Conservation (phyloP, 495 filamentous ascomycete species). For the Bacidia rubella region DNA sequence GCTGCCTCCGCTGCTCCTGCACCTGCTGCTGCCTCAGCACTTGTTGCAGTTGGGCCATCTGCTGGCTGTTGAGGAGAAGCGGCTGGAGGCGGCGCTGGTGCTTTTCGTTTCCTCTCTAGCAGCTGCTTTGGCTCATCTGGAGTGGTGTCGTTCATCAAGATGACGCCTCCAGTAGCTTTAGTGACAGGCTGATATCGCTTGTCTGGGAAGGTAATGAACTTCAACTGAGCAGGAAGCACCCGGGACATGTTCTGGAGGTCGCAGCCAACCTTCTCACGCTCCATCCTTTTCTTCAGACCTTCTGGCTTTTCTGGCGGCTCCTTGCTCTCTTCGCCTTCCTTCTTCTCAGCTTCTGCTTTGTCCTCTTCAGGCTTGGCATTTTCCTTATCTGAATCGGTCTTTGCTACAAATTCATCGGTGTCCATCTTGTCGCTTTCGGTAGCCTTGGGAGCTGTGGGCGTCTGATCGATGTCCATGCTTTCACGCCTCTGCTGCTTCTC, state of each 20-base stretch:
- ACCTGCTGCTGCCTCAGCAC: constrained; percentile 14
- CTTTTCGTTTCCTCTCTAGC: constrained; percentile 62
- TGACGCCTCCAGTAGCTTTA: constrained; percentile 90
- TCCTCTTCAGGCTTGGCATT: constrained; percentile 36
- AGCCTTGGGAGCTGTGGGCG: constrained; percentile 64
- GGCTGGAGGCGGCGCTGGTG: constrained; percentile 26
- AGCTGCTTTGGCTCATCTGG: constrained; percentile 64
- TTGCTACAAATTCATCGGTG: constrained; percentile 53
- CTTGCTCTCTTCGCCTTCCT: constrained; percentile 41
- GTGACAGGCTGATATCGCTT: constrained; percentile 89
- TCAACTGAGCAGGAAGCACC: constrained; percentile 84
- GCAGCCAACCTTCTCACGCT: constrained; percentile 95
- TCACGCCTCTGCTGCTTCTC: constrained; percentile 58
- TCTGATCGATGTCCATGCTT: constrained; percentile 79
- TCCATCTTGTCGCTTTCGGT: constrained; percentile 76
- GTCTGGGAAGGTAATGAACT: constrained; percentile 80
- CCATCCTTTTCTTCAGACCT: constrained; percentile 62
- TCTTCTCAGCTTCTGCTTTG: constrained; percentile 46
- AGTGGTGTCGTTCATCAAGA: constrained; percentile 75
- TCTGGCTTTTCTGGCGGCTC: constrained; percentile 28
- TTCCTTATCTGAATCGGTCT: constrained; percentile 51
- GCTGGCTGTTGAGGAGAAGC: constrained; percentile 58
- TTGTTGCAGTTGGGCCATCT: constrained; percentile 30
- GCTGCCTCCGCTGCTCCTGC: constrained; percentile 53
- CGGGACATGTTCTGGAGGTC: constrained; percentile 94